These are phyloP conservation scores for Zizania latifolia DNA, from an alignment of 176 grass and related monocot genomes.

Conservation along the genomic window DNA sequence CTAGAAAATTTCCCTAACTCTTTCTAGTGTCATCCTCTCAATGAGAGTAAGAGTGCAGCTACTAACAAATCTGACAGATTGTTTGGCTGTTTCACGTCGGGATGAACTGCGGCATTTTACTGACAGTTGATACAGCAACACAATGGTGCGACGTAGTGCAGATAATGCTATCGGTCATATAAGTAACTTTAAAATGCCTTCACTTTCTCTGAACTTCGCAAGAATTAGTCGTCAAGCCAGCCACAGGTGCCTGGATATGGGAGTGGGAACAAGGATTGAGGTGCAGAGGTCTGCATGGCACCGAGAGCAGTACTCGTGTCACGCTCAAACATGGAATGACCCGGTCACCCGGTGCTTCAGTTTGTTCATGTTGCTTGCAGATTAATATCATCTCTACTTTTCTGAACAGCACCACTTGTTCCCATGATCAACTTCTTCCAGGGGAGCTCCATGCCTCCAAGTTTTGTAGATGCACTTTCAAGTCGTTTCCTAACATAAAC, in stretches of 20 bases:
- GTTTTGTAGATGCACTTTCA: not conserved
- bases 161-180: not conserved
- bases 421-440: not conserved
- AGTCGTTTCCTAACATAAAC: not conserved
- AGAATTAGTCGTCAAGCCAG: not conserved
- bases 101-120: not conserved
- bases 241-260: not conserved
- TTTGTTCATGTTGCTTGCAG: not conserved
- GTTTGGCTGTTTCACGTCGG: too few relatives aligned
- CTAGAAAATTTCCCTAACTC: too few relatives aligned
- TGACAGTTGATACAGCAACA: not conserved
- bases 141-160: not conserved
- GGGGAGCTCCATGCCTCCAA: not conserved
- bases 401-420: not conserved
- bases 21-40: too few relatives aligned
- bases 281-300: not conserved
- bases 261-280: not conserved
- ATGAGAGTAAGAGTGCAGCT: too few relatives aligned
- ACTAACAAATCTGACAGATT: too few relatives aligned
- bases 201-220: not conserved
- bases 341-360: not conserved
- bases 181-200: not conserved
- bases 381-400: not conserved
- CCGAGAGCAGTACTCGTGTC: not conserved
- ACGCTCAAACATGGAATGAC: not conserved